Evolutionary conservation across 306 rosid species (phyloP).

Genomic region (apple (Malus domestica)): DNA sequence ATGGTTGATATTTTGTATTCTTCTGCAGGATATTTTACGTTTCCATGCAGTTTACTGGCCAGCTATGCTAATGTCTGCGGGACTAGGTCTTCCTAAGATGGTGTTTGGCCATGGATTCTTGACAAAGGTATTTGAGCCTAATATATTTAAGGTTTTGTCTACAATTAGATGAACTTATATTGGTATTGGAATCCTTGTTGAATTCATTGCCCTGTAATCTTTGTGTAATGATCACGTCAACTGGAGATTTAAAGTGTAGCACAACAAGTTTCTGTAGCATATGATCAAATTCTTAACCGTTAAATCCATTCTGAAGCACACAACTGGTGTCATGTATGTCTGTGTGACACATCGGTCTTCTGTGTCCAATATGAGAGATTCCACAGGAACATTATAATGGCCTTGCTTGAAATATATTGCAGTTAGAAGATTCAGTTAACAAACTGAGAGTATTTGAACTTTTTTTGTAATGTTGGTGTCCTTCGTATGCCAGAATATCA

Average conservation of each 20-base stretch:
- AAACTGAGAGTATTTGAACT: neutral
- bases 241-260: neutral
- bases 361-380: neutral
- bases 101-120: constrained; percentile 97
- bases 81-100: constrained; percentile 80
- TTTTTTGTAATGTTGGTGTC: neutral
- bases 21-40: constrained; percentile 81
- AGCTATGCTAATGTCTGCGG: constrained; percentile 97
- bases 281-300: too few species aligned
- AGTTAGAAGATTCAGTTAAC: neutral
- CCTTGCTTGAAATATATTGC: neutral
- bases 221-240: neutral
- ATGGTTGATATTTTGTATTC: constrained; percentile 2
- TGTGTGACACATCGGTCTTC: neutral
- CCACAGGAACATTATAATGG: neutral
- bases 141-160: constrained; percentile 11
- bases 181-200: constrained; percentile 1
- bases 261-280: neutral
- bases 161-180: constrained; percentile 1
- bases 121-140: constrained; percentile 65
- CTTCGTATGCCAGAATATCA: neutral
- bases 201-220: neutral
- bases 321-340: neutral
- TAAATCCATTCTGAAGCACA: neutral
- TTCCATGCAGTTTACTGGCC: constrained; percentile 99